A percentile compares a stretch with the other conserved stretches of the same genome.
These are phyloP conservation scores for Magnaporthiopsis poae DNA, from an alignment of 2,329 filamentous ascomycete species.

Conservation along the genomic window DNA sequence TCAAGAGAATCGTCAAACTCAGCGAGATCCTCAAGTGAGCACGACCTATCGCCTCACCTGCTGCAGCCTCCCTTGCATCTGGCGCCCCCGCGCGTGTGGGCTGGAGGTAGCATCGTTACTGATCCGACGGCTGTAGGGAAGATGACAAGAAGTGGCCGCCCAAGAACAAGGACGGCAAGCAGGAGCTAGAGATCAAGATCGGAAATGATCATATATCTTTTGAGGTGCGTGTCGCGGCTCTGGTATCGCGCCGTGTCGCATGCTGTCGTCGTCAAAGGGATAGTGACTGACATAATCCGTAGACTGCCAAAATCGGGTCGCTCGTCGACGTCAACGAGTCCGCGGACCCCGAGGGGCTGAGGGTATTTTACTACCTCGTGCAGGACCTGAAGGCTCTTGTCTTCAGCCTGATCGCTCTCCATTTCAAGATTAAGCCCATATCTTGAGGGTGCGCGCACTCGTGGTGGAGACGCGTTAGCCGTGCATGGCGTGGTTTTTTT, in stretches of 20 bases:
- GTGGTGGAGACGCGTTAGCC: background rate
- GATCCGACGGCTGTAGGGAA: slow-evolving; percentile 51
- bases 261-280: background rate
- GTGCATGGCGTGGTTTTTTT: background rate
- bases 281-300: slow-evolving; percentile 13
- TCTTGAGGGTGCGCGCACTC: slow-evolving; percentile 21
- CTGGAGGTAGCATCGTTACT: slow-evolving; percentile 14
- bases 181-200: slow-evolving; percentile 88
- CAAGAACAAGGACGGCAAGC: slow-evolving; percentile 97
- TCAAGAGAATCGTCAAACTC: slow-evolving; percentile 92
- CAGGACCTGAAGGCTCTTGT: slow-evolving; percentile 94
- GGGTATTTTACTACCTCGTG: slow-evolving; percentile 97
- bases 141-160: slow-evolving; percentile 97
- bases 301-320: slow-evolving; percentile 98
- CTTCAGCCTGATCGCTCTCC: slow-evolving; percentile 88
- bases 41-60: background rate
- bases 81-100: too few relatives aligned
- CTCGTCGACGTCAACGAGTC: slow-evolving; percentile 94
- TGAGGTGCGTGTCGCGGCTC: slow-evolving; percentile 51
- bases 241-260: background rate
- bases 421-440: slow-evolving; percentile 90
- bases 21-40: slow-evolving; percentile 92
- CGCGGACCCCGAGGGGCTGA: slow-evolving; percentile 84
- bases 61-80: background rate
- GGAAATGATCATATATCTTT: slow-evolving; percentile 96